Evolutionary conservation across 2,329 filamentous ascomycete genomes (phyloP).

Genomic region (Balansia obtecta): DNA sequence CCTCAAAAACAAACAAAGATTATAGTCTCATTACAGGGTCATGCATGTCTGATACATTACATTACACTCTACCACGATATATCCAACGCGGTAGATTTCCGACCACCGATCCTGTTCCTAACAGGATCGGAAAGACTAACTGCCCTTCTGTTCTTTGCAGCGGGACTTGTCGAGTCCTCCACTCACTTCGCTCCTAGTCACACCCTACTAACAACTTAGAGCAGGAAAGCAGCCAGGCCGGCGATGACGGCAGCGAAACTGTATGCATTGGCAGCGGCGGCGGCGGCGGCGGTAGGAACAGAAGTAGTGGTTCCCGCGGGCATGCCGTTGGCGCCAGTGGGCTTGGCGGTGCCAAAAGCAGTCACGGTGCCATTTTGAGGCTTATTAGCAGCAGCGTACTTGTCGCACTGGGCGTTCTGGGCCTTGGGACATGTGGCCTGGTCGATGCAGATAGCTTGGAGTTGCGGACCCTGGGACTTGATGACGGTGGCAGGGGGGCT

Average conservation of each 20-base stretch:
- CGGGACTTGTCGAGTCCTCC: too few species aligned
- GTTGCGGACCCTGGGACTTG: slow-evolving; percentile 28
- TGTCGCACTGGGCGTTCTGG: slow-evolving; percentile 30
- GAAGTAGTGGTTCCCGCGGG: not conserved
- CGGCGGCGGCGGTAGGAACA: slow-evolving; percentile 10
- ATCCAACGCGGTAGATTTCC: not conserved
- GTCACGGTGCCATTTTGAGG: slow-evolving; percentile 9
- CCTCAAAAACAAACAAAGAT: not conserved
- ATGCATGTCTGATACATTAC: not conserved
- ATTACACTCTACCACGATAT: not conserved
- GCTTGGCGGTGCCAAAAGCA: not conserved
- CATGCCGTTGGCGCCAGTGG: slow-evolving; percentile 2
- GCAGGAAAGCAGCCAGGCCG: slow-evolving; percentile 16
- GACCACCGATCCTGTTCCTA: not conserved
- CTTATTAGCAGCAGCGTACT: slow-evolving; percentile 24
- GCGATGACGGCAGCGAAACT: slow-evolving; percentile 15
- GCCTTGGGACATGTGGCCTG: slow-evolving; percentile 31
- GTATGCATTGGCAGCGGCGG: slow-evolving; percentile 12
- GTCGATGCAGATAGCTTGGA: slow-evolving; percentile 44
- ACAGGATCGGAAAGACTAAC: not conserved
- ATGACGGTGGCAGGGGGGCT: slow-evolving; percentile 31
- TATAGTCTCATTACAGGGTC: not conserved
- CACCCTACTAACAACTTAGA: not conserved
- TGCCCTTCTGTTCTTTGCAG: too few species aligned
- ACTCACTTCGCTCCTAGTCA: too few species aligned